Evolutionary conservation across 768 basidiomycete species (phyloP), one percentile per base, ranked within the genome.

Genomic region (Tephrocybe sp.): DNA sequence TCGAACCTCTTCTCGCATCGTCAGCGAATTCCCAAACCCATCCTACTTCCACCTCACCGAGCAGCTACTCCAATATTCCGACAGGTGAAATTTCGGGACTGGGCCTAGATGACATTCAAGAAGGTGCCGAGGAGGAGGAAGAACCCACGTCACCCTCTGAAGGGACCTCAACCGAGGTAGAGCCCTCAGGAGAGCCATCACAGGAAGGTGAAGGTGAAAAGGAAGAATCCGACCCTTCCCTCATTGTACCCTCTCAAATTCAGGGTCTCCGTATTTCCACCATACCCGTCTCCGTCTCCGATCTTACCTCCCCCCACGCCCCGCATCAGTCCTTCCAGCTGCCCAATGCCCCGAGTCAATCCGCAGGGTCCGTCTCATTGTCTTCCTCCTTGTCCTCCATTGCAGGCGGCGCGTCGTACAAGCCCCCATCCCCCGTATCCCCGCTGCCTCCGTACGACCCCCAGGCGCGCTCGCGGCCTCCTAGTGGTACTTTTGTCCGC

Each of bases 51-150:
- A 62, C 72, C 13, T 64, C 76, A 30, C 62, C 69, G 13, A 67
- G 64, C 54, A 61, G 52, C 52, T 65, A 62, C 34, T 1, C 45
- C 19, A 18, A 8, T 19, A 3, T 61, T 49, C 60, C 64, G 7
- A 59, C 57, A 5, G 49, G 62, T 16, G 63, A 61, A 27, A 45
- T 42, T n/a, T 33, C 30, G 4, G 54, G 54, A 3, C 45, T 55
- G 27, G 71, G 71, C 0, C 64, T 84, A n/a, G 80, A 78, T 41
- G 79, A 83, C 57, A 84, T 84, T 27, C 75, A 77, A 8, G 83
- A 84, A 59, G 79, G 78, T n/a, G 77, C 76, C 23, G 82, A 83
- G 56, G 79, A 80, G 16, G 80, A 83, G 38, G 82, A 79, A 19
- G 67, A 69, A 15, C 61, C 42, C 6, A 36, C 42, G 6, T 22